phyloP scores from a whole-genome alignment of 129 eudicot species.

The Sambucus nigra region DNA sequence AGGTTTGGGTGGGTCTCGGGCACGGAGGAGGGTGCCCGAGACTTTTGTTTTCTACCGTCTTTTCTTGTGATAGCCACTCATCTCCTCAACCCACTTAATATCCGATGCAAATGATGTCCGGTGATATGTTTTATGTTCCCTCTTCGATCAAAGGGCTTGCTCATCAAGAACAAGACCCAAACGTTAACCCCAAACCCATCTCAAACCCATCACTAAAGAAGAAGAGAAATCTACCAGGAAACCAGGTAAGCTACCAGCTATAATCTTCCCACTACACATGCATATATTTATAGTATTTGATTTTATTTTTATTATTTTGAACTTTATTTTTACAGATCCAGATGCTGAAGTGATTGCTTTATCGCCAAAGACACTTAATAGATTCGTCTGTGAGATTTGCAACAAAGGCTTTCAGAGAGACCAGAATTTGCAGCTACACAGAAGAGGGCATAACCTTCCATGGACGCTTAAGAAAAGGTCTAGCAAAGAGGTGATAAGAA shows the following conservation, averaged over 20 bases:
- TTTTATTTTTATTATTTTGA: background rate
- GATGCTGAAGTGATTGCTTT: conserved; percentile 93
- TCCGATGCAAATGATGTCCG: conserved; percentile 44
- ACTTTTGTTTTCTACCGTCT: conserved; percentile 34
- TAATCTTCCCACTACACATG: background rate
- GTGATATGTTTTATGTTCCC: conserved; percentile 58
- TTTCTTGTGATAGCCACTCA: conserved; percentile 25
- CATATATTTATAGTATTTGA: background rate
- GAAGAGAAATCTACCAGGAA: conserved; percentile 83
- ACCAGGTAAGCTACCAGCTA: conserved; percentile 41
- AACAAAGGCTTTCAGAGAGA: conserved; percentile 94
- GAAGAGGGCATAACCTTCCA: conserved; percentile 92
- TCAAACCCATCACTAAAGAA: conserved; percentile 50
- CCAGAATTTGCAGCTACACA: conserved; percentile 86
- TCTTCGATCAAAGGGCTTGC: conserved; percentile 34
- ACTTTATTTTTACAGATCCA: conserved; percentile 58
- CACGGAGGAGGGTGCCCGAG: no score
- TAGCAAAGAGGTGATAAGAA: conserved; percentile 48
- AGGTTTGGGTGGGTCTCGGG: no score
- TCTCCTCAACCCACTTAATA: conserved; percentile 16
- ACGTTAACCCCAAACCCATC: conserved; percentile 49
- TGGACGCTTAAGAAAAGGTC: conserved; percentile 84
- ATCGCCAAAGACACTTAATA: conserved; percentile 81
- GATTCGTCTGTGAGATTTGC: conserved; percentile 88
- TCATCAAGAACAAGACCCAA: conserved; percentile 27